phyloP scores from a whole-genome alignment of 2,329 filamentous ascomycete genomes.

The Rhynchosporium graminicola region DNA sequence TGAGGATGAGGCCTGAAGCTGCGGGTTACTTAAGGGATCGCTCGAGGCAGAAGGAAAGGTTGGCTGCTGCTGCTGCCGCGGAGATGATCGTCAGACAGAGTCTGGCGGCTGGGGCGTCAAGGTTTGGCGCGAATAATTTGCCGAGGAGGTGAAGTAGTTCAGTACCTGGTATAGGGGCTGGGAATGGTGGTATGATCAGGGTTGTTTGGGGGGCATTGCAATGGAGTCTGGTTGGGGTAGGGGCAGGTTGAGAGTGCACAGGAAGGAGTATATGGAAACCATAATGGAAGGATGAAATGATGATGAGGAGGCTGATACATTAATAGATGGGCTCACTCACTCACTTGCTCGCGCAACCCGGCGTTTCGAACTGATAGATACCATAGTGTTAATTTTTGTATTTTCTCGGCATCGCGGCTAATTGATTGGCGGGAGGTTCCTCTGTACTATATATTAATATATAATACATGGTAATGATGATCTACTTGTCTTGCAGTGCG shows the following conservation, averaged over 20 bases:
- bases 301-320: not conserved
- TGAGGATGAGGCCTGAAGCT: slow-evolving; percentile 93
- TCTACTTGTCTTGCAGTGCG: too few relatives aligned
- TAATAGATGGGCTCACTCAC: not conserved
- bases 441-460: too few relatives aligned
- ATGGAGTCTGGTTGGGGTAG: slow-evolving; percentile 16
- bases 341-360: slow-evolving; percentile 1
- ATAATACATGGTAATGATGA: too few relatives aligned
- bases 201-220: slow-evolving; percentile 11
- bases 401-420: not conserved
- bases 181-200: not conserved
- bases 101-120: slow-evolving; percentile 55
- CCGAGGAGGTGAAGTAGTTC: slow-evolving; percentile 35
- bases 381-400: slow-evolving; percentile 25
- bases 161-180: not conserved
- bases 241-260: not conserved
- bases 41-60: slow-evolving; percentile 88
- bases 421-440: not conserved
- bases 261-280: slow-evolving; percentile 8
- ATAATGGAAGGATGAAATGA: slow-evolving; percentile 2
- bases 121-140: slow-evolving; percentile 42
- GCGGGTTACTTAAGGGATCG: slow-evolving; percentile 84
- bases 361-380: slow-evolving; percentile 32
- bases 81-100: slow-evolving; percentile 95
- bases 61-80: slow-evolving; percentile 86